phyloP scores from a whole-genome alignment of 2,329 filamentous ascomycete species.

The Aspergillus aculeatinus region DNA sequence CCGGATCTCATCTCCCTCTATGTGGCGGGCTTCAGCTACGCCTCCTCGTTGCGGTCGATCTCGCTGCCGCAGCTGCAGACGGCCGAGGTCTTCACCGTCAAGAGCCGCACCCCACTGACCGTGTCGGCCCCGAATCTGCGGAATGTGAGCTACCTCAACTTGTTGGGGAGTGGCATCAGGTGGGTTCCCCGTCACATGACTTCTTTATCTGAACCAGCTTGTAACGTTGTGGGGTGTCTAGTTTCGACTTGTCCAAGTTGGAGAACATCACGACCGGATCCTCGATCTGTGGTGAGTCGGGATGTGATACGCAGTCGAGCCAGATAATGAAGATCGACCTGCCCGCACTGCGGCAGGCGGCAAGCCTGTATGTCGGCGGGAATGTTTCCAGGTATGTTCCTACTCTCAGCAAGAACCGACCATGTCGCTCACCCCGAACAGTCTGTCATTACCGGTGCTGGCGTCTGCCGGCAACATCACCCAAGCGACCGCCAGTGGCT shows the following conservation, averaged over 20 bases:
- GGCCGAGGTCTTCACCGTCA: not conserved
- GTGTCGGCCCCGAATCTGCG: not conserved
- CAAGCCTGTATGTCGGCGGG: not conserved
- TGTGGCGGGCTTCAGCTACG: not conserved
- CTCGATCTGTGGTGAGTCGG: not conserved
- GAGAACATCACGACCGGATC: not conserved
- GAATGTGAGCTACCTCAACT: not conserved
- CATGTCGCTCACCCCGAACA: not conserved
- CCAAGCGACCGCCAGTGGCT: not conserved
- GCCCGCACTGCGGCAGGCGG: not conserved
- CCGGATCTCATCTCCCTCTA: not conserved
- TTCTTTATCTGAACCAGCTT: not conserved
- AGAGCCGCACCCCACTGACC: not conserved
- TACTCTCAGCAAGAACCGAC: not conserved
- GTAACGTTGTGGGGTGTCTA: not conserved
- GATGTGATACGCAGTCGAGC: not conserved
- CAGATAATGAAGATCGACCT: not conserved
- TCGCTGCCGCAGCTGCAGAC: not conserved
- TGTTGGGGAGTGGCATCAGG: not conserved
- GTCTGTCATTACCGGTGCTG: not conserved
- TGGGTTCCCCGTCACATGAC: not conserved
- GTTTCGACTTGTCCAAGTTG: not conserved
- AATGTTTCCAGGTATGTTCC: not conserved
- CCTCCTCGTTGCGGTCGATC: not conserved
- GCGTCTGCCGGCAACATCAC: not conserved